phyloP scores from a whole-genome alignment of 2,329 filamentous ascomycete species.

The Trichoderma asperellum region DNA sequence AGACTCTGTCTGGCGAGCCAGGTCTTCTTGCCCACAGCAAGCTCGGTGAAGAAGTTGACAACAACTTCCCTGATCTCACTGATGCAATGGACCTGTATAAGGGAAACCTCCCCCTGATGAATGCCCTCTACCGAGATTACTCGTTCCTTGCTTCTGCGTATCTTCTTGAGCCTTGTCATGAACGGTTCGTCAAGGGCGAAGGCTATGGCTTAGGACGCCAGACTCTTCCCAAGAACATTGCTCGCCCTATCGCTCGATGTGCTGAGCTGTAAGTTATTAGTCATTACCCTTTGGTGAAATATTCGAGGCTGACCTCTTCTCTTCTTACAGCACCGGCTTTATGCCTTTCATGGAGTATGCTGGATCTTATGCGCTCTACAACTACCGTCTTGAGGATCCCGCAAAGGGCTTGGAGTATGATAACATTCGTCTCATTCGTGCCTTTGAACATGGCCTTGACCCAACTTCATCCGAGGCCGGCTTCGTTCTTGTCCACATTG shows the following conservation, averaged over 20 bases:
- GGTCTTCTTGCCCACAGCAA: constrained; percentile 76
- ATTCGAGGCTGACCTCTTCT: background rate
- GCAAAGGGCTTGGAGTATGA: constrained; percentile 60
- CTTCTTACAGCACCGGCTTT: constrained; percentile 62
- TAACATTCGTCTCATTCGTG: constrained; percentile 82
- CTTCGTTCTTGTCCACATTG: constrained; percentile 93
- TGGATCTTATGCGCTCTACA: constrained; percentile 70
- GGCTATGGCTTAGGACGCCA: constrained; percentile 79
- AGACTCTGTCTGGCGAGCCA: constrained; percentile 70
- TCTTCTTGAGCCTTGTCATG: constrained; percentile 87
- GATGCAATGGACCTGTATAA: constrained; percentile 71
- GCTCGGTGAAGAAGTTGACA: constrained; percentile 74
- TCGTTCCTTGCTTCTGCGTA: constrained; percentile 89
- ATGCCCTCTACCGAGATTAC: constrained; percentile 89
- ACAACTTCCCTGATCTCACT: constrained; percentile 78
- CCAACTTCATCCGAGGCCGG: constrained; percentile 87
- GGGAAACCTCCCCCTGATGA: constrained; percentile 76
- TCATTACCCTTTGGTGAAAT: background rate
- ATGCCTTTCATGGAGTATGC: constrained; percentile 92
- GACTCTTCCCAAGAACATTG: constrained; percentile 71
- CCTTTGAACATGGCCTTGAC: constrained; percentile 88
- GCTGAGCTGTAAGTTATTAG: constrained; percentile 77
- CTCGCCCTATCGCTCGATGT: constrained; percentile 80
- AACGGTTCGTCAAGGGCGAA: constrained; percentile 70
- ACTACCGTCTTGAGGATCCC: constrained; percentile 65